Evolutionary conservation across 352 stramenopile genomes (phyloP), one percentile per base, ranked within the genome.

Genomic region (Globisporangium uncinulatum): DNA sequence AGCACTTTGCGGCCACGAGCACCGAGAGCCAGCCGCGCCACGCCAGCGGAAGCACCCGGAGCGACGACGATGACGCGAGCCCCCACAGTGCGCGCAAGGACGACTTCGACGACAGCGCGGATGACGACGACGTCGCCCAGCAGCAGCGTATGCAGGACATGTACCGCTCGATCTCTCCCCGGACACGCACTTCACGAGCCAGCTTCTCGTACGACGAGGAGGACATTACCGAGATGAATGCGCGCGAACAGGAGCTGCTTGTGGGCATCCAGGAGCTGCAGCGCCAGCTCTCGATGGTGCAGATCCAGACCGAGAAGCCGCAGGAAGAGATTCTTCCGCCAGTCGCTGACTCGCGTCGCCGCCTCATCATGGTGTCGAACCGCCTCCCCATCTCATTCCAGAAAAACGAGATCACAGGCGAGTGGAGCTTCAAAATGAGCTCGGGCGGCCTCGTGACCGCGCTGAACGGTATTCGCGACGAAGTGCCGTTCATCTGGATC

Each of bases 221-320:
- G 17, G 79, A 90, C 37, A 51, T 74, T 11, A 67, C 74, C 54
- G 79, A 89, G 36, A 91, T 91, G 75, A 92, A 89, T 37, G 83
- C 80, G 29, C 66, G 70, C 31, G 87, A 96, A 54, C 87, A 96
- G 56, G 85, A 95, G 59, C 77, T 97, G 61, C 66, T 97, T 36
- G 81, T 91, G 24, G 95, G 89, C 59, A 97, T 97, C 63, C 89
- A 97, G 44, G 89, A 97, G 61, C 72, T 97, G 19, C 89, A 97
- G 57, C 69, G 86, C 3, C 86, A 97, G 54, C 73, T 97, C 11
- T 87, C 76, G 14, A 92, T 88, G 80, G 83, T 93, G 52, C 79
- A 92, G 62, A 89, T 92, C 51, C 79, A 89, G 58, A 88, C 82
- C 29, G 77, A 89, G 60, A 90, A 89, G 57, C 63, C 76, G 6